Percentiles rank a stretch among this genome's conserved stretches.
Conservation (phyloP, 345 rosid species). For the Mallotus nudiflorus region DNA sequence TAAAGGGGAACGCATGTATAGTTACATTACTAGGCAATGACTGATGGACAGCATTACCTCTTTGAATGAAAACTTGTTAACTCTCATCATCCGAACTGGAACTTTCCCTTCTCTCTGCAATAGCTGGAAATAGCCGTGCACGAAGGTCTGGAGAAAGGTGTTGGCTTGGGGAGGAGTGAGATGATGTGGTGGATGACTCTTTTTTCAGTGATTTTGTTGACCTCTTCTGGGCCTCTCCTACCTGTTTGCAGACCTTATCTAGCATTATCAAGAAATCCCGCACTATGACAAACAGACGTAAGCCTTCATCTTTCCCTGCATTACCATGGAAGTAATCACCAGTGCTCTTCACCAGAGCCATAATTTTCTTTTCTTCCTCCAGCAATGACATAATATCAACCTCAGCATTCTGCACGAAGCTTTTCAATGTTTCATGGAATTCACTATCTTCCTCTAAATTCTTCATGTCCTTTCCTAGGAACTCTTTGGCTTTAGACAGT, state of each 20-base stretch:
- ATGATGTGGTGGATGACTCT: slow-evolving; percentile 47
- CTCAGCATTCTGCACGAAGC: slow-evolving; percentile 83
- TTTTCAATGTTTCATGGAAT: slow-evolving; percentile 63
- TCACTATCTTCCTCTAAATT: slow-evolving; percentile 67
- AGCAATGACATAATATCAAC: slow-evolving; percentile 55
- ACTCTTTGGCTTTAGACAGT: slow-evolving; percentile 52
- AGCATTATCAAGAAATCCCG: slow-evolving; percentile 81
- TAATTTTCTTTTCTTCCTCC: slow-evolving; percentile 85
- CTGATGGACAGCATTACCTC: slow-evolving; percentile 15
- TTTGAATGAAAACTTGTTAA: slow-evolving; percentile 6
- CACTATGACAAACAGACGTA: slow-evolving; percentile 71
- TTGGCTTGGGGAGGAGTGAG: slow-evolving; percentile 44
- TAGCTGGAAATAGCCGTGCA: slow-evolving; percentile 71
- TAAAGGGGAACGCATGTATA: too few relatives aligned
- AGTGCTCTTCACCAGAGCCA: slow-evolving; percentile 82
- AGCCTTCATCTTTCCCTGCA: slow-evolving; percentile 84
- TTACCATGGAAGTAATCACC: slow-evolving; percentile 98
- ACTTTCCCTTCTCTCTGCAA: slow-evolving; percentile 50
- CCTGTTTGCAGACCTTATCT: slow-evolving; percentile 84
- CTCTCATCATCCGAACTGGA: slow-evolving; percentile 54
- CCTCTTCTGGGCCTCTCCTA: slow-evolving; percentile 57
- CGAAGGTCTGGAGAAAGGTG: slow-evolving; percentile 51
- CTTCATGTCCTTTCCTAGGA: slow-evolving; percentile 74
- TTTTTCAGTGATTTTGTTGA: slow-evolving; percentile 48
- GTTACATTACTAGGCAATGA: neutral